A percentile compares a stretch with the other conserved stretches of the same genome.
These are phyloP conservation scores for Cenchrus purpureus DNA, from an alignment of 176 grass and related monocot species.

Conservation along the genomic window DNA sequence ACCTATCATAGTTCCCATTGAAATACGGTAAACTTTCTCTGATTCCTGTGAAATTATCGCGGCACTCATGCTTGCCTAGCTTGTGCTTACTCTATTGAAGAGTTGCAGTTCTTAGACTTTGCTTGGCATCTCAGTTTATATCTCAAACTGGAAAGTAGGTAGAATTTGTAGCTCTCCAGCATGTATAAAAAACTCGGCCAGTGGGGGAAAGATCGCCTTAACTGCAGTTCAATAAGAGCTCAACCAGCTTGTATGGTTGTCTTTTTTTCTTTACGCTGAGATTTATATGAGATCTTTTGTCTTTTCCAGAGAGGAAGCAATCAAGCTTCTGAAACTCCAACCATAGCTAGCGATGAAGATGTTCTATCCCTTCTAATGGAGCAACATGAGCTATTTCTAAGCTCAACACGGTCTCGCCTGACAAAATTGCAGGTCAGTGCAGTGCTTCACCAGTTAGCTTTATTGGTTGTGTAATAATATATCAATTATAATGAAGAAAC, in stretches of 20 bases:
- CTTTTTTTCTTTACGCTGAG: constrained; percentile 20
- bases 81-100: background rate
- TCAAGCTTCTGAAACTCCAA: constrained; percentile 65
- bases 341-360: constrained; percentile 68
- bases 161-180: constrained; percentile 1
- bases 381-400: constrained; percentile 83
- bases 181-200: background rate
- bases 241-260: constrained; percentile 4
- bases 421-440: constrained; percentile 85
- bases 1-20: background rate
- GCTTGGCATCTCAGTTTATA: constrained; percentile 24
- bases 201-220: no score
- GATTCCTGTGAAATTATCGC: constrained; percentile 4
- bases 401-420: constrained; percentile 66
- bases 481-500: constrained; percentile 4
- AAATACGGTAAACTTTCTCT: background rate
- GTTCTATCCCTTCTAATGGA: constrained; percentile 71
- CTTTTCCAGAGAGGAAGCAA: constrained; percentile 61
- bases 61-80: background rate
- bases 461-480: background rate
- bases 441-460: background rate
- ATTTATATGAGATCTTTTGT: constrained; percentile 29
- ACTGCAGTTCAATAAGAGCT: no score
- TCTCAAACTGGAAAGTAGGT: background rate
- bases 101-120: constrained; percentile 6